These are phyloP conservation scores for Ogataea paradorogensis DNA, from an alignment of 805 yeast genomes.

Conservation along the genomic window DNA sequence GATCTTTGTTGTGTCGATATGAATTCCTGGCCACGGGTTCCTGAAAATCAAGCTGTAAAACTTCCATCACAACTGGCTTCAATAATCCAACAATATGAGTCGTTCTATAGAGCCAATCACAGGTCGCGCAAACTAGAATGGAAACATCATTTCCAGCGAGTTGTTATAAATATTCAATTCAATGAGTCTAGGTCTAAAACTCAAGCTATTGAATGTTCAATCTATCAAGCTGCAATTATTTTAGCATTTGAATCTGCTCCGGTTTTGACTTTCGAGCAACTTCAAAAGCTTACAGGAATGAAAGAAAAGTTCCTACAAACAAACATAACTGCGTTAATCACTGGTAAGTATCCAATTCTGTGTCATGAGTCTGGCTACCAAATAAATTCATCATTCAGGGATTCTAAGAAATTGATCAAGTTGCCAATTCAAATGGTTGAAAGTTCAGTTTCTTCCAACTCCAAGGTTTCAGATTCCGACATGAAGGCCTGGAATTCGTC, in stretches of 20 bases:
- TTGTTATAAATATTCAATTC: slow-evolving; percentile 35
- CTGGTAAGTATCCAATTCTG: slow-evolving; percentile 33
- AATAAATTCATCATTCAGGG: slow-evolving; percentile 11
- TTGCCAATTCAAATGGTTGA: slow-evolving; percentile 8
- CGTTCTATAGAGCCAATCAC: slow-evolving; percentile 7
- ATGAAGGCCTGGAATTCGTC: slow-evolving; percentile 9
- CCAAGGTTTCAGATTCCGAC: background rate
- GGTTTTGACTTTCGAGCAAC: slow-evolving; percentile 20
- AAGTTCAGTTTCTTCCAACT: background rate
- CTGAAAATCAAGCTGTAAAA: slow-evolving; percentile 18
- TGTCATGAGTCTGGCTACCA: slow-evolving; percentile 5
- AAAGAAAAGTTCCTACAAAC: slow-evolving; percentile 31
- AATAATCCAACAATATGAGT: slow-evolving; percentile 11
- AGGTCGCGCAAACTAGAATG: slow-evolving; percentile 34
- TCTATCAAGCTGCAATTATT: slow-evolving; percentile 44
- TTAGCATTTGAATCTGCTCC: slow-evolving; percentile 36
- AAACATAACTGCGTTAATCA: slow-evolving; percentile 31
- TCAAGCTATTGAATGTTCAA: slow-evolving; percentile 32
- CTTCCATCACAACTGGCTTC: slow-evolving; percentile 14
- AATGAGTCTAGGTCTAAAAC: slow-evolving; percentile 11
- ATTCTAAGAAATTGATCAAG: slow-evolving; percentile 10
- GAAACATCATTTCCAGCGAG: slow-evolving; percentile 42
- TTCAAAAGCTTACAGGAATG: slow-evolving; percentile 34
- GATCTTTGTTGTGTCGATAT: slow-evolving; percentile 15
- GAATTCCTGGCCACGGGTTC: slow-evolving; percentile 24